Evolutionary conservation across 148 eudicot genomes (phyloP), one percentile per base, ranked within the genome.

Genomic region (Polygonum aviculare): DNA sequence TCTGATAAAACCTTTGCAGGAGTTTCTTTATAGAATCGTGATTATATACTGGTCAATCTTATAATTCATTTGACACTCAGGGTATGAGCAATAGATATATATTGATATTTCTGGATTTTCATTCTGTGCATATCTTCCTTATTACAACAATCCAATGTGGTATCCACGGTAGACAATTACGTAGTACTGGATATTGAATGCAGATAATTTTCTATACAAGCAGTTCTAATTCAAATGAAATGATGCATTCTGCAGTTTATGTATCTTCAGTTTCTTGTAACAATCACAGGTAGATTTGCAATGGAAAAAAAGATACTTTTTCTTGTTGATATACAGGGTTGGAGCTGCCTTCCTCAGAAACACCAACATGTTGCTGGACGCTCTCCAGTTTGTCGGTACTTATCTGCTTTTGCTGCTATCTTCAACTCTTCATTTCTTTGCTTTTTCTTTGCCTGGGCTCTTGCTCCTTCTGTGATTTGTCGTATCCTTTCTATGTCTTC

Each of bases 341-440:
- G 75, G 75, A 39, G 57, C 38, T 11, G 35, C 36, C 51, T 2
- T 36, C 51, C 55, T 85, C 69, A 94, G 80, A 89, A 87, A 87
- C 97, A 94, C 31, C 72, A 76, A 80, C 93, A 92, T 52, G 87
- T 77, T 11, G 92, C 75, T 83, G 98, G 98, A 71, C 84, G 76
- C 77, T 87, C 84, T 76, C 98, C 98, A 4, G 92, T 92, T 73
- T 62, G 60, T 80, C 96, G 83, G 81, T 88, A 92, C 79, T 79
- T 92, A 51, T 90, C 80, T 70, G 97, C 97, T 71, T 92, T 94
- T 74, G 85, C 93, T 79, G 80, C 89, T 81, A 81, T 89, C 84
- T 89, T 89, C 21, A 82, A 69, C 81, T 92, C 97, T 75, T 92
- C 93, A 3, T 85, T 86, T 79, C 87, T 85, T 55, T 77, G 83